Evolutionary conservation across 1,284 basidiomycete species (phyloP).

Genomic region (Trichosporon coremiiforme): DNA sequence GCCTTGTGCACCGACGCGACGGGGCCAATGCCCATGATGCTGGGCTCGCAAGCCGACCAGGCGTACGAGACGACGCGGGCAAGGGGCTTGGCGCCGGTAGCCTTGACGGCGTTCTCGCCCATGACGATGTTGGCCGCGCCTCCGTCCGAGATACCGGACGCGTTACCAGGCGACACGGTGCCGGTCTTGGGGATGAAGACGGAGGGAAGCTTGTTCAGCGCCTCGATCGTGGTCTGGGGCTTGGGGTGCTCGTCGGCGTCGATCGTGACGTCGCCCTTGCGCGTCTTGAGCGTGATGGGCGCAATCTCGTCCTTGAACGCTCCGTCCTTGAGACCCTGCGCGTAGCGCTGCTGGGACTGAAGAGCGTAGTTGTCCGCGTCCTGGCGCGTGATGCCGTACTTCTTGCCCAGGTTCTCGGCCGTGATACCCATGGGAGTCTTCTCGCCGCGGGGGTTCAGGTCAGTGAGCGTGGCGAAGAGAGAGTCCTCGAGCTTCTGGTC

Average conservation of each 20-base stretch:
- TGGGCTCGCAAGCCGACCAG: conserved; percentile 62
- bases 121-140: conserved; percentile 62
- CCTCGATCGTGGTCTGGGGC: conserved; percentile 57
- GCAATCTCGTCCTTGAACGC: conserved; percentile 72
- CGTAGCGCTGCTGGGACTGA: conserved; percentile 61
- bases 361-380: conserved; percentile 63
- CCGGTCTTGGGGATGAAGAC: conserved; percentile 61
- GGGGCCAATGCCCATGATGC: conserved; percentile 64
- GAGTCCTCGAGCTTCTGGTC: conserved; percentile 63
- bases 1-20: conserved; percentile 53
- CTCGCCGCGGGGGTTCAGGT: conserved; percentile 59
- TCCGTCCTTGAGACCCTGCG: conserved; percentile 59
- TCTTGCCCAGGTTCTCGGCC: conserved; percentile 61
- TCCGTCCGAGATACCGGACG: conserved; percentile 62
- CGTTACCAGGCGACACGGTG: conserved; percentile 61
- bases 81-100: conserved; percentile 59
- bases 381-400: conserved; percentile 61
- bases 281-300: conserved; percentile 89
- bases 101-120: conserved; percentile 58
- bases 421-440: conserved; percentile 62
- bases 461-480: conserved; percentile 60
- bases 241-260: conserved; percentile 61
- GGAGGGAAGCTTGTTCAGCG: conserved; percentile 58
- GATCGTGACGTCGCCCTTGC: conserved; percentile 51
- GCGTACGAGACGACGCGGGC: conserved; percentile 60